These are phyloP conservation scores for Monilinia vaccinii-corymbosi DNA, from an alignment of 2,329 filamentous ascomycete genomes.

Conservation along the genomic window DNA sequence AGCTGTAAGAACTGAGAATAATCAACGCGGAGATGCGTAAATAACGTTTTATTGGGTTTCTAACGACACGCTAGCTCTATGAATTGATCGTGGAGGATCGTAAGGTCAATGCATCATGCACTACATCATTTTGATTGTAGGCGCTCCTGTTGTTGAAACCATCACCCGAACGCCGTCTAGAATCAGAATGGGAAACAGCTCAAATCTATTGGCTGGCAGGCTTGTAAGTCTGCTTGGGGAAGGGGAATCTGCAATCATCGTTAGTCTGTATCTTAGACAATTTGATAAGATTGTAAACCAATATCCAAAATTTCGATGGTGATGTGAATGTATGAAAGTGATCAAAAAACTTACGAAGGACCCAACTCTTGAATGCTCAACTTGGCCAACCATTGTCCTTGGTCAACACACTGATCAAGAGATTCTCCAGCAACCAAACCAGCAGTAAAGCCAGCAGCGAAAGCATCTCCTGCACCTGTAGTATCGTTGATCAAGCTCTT, in stretches of 20 bases:
- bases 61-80: slow-evolving; percentile 22
- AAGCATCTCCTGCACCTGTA: slow-evolving; percentile 93
- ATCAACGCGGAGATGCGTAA: not conserved
- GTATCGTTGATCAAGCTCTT: slow-evolving; percentile 82
- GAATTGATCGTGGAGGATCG: slow-evolving; percentile 31
- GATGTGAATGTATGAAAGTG: slow-evolving; percentile 10
- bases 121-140: slow-evolving; percentile 25
- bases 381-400: slow-evolving; percentile 93
- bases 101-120: slow-evolving; percentile 21
- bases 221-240: slow-evolving; percentile 70
- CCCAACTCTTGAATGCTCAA: slow-evolving; percentile 92
- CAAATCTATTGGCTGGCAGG: slow-evolving; percentile 30
- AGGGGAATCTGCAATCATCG: slow-evolving; percentile 54
- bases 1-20: not conserved
- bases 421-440: slow-evolving; percentile 79
- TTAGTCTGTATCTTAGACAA: slow-evolving; percentile 18
- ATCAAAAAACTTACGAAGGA: slow-evolving; percentile 67
- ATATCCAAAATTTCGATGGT: not conserved
- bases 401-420: slow-evolving; percentile 71
- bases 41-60: slow-evolving; percentile 18
- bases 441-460: slow-evolving; percentile 87
- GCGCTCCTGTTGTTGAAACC: slow-evolving; percentile 46
- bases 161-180: slow-evolving; percentile 38
- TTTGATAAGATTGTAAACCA: not conserved
- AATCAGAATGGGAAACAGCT: slow-evolving; percentile 32